phyloP scores from a whole-genome alignment of 140 eudicot genomes.

The Ambrosia hybrid region DNA sequence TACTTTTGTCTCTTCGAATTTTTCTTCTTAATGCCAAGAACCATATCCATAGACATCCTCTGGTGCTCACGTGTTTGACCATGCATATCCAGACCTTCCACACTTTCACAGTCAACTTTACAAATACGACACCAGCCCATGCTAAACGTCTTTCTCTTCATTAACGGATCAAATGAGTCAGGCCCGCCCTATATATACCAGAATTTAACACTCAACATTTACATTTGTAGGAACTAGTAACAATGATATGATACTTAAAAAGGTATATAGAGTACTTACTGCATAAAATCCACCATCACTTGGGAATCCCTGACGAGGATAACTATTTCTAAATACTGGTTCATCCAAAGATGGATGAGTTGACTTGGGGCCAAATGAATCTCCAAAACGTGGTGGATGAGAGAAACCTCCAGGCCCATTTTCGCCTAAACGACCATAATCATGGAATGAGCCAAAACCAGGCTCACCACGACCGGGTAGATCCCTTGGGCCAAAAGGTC shows the following conservation, averaged over 20 bases:
- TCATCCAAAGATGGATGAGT: constrained; percentile 65
- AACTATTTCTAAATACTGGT: constrained; percentile 71
- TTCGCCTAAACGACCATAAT: constrained; percentile 53
- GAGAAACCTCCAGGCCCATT: constrained; percentile 51
- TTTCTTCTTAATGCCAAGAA: constrained; percentile 72
- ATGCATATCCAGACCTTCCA: constrained; percentile 90
- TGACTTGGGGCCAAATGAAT: constrained; percentile 46
- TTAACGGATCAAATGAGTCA: constrained; percentile 66
- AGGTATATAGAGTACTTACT: constrained; percentile 46
- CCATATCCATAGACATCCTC: constrained; percentile 88
- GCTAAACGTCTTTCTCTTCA: constrained; percentile 61
- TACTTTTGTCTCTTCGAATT: constrained; percentile 70
- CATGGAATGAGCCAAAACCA: constrained; percentile 53
- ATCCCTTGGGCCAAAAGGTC: constrained; percentile 51
- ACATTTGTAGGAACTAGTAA: constrained; percentile 22
- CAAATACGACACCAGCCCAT: constrained; percentile 97
- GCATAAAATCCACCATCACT: constrained; percentile 57
- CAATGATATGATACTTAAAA: constrained; percentile 6
- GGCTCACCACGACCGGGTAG: constrained; percentile 53
- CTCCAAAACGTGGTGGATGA: constrained; percentile 54
- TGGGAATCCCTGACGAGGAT: constrained; percentile 52
- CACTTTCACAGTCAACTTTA: constrained; percentile 86
- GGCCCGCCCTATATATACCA: constrained; percentile 52
- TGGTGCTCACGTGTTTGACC: constrained; percentile 95
- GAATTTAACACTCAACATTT: constrained; percentile 10